Evolutionary conservation across 768 basidiomycete species (phyloP).

Genomic region (Boletellus sp.): DNA sequence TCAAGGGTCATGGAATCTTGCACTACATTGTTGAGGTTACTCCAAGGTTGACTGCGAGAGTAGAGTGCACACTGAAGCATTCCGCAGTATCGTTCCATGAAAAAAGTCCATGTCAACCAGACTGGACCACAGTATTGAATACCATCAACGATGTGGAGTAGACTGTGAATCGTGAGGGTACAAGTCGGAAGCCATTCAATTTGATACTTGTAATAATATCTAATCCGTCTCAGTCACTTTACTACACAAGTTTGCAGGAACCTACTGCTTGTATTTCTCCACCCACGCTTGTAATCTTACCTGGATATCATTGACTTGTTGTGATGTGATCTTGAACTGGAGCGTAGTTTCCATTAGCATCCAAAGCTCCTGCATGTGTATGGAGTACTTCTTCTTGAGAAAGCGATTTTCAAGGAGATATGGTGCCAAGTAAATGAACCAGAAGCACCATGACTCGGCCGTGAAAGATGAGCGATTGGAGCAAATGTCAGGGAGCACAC

Average conservation of each 20-base stretch:
- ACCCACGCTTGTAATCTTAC: conserved; percentile 2
- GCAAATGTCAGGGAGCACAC: conserved; percentile 33
- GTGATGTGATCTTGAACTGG: neutral
- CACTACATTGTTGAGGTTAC: conserved; percentile 9
- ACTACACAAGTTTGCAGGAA: neutral
- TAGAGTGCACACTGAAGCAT: conserved; percentile 9
- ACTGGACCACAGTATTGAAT: conserved; percentile 16
- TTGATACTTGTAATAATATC: conserved; percentile 1
- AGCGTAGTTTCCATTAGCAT: neutral
- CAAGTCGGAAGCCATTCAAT: conserved; percentile 3
- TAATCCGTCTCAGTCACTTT: neutral
- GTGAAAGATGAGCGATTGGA: conserved; percentile 10
- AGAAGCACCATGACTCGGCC: conserved; percentile 22
- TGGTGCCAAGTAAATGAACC: conserved; percentile 18
- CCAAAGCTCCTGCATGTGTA: neutral
- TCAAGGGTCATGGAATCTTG: conserved; percentile 2
- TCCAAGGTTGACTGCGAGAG: conserved; percentile 12
- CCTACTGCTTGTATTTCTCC: conserved; percentile 3
- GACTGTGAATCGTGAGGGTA: conserved; percentile 14
- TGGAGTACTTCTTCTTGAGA: neutral
- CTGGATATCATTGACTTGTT: neutral
- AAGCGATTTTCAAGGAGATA: neutral
- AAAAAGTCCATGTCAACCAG: conserved; percentile 23
- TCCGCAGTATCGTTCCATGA: conserved; percentile 20
- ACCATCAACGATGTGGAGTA: conserved; percentile 21